Conservation (phyloP, 202 grass and related monocot species). For the Thinopyrum obtusiflorum region DNA sequence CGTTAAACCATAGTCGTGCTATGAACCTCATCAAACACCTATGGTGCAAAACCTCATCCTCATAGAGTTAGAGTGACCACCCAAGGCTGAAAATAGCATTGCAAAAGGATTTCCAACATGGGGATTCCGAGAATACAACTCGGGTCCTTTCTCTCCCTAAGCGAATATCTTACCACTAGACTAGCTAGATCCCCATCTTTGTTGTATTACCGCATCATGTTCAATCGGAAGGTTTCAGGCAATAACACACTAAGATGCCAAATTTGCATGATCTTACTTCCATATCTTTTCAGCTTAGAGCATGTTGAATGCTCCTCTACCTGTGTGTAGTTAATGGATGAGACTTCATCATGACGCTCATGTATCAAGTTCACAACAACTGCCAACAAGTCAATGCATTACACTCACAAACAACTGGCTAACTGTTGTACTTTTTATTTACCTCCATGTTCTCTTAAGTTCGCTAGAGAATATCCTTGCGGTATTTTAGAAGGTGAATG, state of each 20-base stretch:
- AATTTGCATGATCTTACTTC: neutral
- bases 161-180: conserved; percentile 32
- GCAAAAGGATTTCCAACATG: conserved; percentile 13
- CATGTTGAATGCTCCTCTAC: neutral
- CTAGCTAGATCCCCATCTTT: conserved; percentile 21
- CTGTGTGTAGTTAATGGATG: neutral
- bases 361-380: neutral
- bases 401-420: neutral
- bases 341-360: neutral
- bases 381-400: neutral
- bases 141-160: conserved; percentile 32
- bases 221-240: neutral
- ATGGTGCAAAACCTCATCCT: neutral
- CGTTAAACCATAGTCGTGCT: neutral
- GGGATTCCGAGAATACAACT: conserved; percentile 68
- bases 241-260: neutral
- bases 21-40: neutral
- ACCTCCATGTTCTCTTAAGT: neutral
- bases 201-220: neutral
- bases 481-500: neutral
- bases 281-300: neutral
- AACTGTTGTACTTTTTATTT: neutral
- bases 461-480: neutral
- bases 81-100: neutral
- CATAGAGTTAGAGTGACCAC: neutral